Base-by-base conservation (phyloP, 192 early-diverging fungal species). In the Pilobolus umbonatus region DNA sequence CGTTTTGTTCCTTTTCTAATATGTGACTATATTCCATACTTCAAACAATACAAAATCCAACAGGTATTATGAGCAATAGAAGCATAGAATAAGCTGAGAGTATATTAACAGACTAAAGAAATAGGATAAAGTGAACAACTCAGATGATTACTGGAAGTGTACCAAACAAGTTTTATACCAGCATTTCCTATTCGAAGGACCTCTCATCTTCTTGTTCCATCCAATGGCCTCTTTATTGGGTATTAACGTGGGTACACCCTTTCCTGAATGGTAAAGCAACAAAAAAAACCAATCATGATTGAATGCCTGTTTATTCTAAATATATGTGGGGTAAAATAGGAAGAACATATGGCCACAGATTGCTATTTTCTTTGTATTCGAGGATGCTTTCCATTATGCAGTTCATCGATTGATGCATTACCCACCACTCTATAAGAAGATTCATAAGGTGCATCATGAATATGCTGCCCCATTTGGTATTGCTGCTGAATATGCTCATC, bases 371-470 rank as follows among this genome's bases (percentile, higher is more conserved):
- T 82, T 98, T 48, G 55, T 95, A 26, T 72, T 87, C 49, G 93
- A 95, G 69, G 95, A 98, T 61, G 78, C 85, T n/a, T 92, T 83
- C 71, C 93, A 95, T 64, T 98, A 95, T 85, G 91, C 81, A 79
- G 75, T 84, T 21, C 95, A 98, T 76, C 86, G 93, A 30, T 73
- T 82, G 44, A 79, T 98, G 50, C 95, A 98, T 80, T 89, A 85
- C 66, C 86, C 88, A 3, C 79, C 83, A 31, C 72, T 95, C 59
- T 98, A 98, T 76, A 90, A 90, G 61, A 69, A 79, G 56, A 87
- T 98, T 56, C 95, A 98, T 85, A 98, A 98, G 76, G 75, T 88
- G 10, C 93, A 98, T 76, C 95, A 98, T 75, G 83, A 91, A 68
- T 95, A 87, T 76, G 78, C 88, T 19, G 86, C 95, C 35, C 90